Percentiles rank a stretch among this genome's conserved stretches.
phyloP scores from a whole-genome alignment of 768 basidiomycete species.

The Boletus fagicola region DNA sequence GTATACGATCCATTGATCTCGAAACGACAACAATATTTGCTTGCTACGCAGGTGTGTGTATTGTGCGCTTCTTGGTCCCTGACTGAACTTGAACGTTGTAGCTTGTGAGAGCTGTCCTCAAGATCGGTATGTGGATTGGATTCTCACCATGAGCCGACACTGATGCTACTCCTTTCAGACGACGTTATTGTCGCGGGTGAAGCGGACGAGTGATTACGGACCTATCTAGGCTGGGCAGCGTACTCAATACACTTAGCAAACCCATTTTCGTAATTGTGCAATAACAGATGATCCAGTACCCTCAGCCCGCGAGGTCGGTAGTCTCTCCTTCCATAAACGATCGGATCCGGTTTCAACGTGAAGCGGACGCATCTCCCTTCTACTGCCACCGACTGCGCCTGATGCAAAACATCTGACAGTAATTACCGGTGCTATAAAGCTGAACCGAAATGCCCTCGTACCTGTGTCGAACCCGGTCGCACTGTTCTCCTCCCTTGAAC shows the following conservation, averaged over 20 bases:
- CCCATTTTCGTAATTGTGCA: constrained; percentile 26
- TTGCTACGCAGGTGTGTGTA: constrained; percentile 83
- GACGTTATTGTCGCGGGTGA: constrained; percentile 77
- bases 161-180: constrained; percentile 42
- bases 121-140: constrained; percentile 61
- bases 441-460: not conserved
- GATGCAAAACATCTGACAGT: not conserved
- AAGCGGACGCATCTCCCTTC: not conserved
- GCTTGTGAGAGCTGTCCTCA: constrained; percentile 84
- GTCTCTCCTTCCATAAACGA: not conserved
- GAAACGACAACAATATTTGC: constrained; percentile 93
- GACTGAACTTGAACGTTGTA: constrained; percentile 28
- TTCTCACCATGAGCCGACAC: not conserved
- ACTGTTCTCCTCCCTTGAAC: not conserved
- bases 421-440: not conserved
- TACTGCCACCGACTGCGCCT: not conserved
- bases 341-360: not conserved
- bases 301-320: too few species aligned
- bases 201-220: constrained; percentile 54
- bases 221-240: constrained; percentile 13
- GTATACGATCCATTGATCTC: constrained; percentile 97
- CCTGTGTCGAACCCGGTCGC: not conserved
- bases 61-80: not conserved
- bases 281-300: not conserved
- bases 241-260: constrained; percentile 19